Conservation (phyloP, 148 eudicot species). For the Heliosperma pusillum region DNA sequence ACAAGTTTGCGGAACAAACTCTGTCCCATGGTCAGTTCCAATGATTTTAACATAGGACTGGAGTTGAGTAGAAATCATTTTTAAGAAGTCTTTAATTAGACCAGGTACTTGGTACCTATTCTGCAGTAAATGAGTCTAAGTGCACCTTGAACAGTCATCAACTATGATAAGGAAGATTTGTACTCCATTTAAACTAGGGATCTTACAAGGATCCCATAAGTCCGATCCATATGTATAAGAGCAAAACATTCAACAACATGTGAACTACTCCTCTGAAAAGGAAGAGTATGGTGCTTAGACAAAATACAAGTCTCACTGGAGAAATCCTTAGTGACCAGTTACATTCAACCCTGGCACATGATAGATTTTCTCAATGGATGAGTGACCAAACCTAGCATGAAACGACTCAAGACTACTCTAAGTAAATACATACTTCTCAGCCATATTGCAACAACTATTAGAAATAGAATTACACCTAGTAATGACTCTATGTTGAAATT, state of each 20-base stretch:
- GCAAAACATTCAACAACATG: neutral
- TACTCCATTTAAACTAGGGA: neutral
- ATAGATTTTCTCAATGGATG: too few species aligned
- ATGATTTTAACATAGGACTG: neutral
- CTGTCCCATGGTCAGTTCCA: neutral
- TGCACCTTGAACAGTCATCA: neutral
- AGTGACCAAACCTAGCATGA: too few species aligned
- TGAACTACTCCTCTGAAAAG: neutral
- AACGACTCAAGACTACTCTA: too few species aligned
- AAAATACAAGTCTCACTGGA: neutral
- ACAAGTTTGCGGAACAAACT: neutral
- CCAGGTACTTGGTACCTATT: neutral
- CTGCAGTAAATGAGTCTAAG: neutral
- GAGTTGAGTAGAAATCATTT: neutral
- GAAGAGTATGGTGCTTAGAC: neutral
- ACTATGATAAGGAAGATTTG: neutral
- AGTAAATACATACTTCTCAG: too few species aligned
- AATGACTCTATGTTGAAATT: too few species aligned
- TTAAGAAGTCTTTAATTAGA: neutral
- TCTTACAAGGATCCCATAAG: too few species aligned
- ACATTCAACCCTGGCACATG: too few species aligned
- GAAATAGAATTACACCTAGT: too few species aligned
- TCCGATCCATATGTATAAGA: neutral
- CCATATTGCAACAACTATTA: too few species aligned
- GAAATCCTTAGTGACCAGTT: too few species aligned